Base-by-base conservation (phyloP, 495 filamentous ascomycete species). In the Pyronema omphalodes region DNA sequence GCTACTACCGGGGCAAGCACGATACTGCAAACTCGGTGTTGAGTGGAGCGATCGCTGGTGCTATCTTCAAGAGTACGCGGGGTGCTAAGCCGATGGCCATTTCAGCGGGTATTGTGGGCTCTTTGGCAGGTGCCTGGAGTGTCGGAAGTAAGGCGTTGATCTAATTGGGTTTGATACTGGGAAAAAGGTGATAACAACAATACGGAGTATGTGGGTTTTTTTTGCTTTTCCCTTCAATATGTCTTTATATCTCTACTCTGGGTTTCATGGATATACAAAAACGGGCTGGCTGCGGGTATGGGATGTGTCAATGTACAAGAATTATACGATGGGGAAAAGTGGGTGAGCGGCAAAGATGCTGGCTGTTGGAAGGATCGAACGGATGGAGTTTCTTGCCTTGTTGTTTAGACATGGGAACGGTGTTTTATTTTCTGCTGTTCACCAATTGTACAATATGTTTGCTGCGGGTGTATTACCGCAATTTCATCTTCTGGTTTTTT, bases 31-130 rank as follows among this genome's bases (percentile, higher is more conserved):
- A 96, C 69, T 88, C 86, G 51, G 76, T 98, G 54, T 66, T 75
- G 17, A 88, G 88, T 3, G 91, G 91, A 43, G 83, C 73, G 4
- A 61, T 98, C 55, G 91, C 86, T 62, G 91, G 91, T 45, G 87
- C 86, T 78, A 56, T 96, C 36, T 98, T 95, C 71, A 96, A 94
- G 77, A 89, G 87, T 62, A 95, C 93, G 12, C 77, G 82, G 62
- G 91, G 91, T 9, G 37, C 88, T 33, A 78, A 81, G 72, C 86
- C 87, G 19, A 94, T 96, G 88, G 71, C 86, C 74, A 91, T 94
- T 62, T 93, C 85, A 33, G 83, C 86, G 37, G 81, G 82, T 57
- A 78, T 98, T 49, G 87, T 95, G 55, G 91, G 81, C 40, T 73
- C 77, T 12, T 76, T 86, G 53, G 91, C 91, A 35, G 89, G 86